phyloP scores from a whole-genome alignment of 305 asterid genomes.

The Fraxinus sp. region DNA sequence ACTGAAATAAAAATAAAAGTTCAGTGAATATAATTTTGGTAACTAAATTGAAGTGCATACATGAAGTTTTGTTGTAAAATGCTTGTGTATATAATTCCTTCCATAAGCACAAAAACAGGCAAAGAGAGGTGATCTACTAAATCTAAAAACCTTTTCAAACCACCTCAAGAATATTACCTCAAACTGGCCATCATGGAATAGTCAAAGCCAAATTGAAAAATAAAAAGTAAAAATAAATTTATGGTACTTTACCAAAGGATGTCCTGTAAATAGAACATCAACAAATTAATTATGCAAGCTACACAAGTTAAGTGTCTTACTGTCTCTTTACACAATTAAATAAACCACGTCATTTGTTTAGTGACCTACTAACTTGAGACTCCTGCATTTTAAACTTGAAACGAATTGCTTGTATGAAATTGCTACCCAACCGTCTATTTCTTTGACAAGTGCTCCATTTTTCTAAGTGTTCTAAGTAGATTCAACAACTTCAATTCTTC shows the following conservation, averaged over 20 bases:
- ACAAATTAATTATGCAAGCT: constrained; percentile 2
- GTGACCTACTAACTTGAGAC: background rate
- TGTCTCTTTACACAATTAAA: background rate
- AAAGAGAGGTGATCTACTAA: constrained; percentile 7
- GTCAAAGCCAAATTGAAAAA: background rate
- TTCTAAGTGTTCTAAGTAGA: background rate
- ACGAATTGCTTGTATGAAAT: background rate
- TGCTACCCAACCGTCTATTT: background rate
- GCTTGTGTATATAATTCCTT: constrained; percentile 2
- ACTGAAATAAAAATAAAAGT: background rate
- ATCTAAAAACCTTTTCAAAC: background rate
- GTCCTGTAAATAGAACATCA: background rate
- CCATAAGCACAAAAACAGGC: constrained; percentile 4
- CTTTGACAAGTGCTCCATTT: background rate
- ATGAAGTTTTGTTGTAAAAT: background rate
- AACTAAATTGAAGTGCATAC: background rate
- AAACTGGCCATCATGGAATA: background rate
- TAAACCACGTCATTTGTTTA: background rate
- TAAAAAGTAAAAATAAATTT: background rate
- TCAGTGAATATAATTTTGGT: background rate
- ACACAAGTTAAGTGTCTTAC: background rate
- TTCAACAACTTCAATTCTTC: background rate
- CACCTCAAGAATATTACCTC: background rate
- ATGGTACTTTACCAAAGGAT: background rate
- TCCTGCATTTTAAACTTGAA: background rate